Base-by-base conservation (phyloP, 1,139 yeast species). In the Pneumocystis wakefieldiae region DNA sequence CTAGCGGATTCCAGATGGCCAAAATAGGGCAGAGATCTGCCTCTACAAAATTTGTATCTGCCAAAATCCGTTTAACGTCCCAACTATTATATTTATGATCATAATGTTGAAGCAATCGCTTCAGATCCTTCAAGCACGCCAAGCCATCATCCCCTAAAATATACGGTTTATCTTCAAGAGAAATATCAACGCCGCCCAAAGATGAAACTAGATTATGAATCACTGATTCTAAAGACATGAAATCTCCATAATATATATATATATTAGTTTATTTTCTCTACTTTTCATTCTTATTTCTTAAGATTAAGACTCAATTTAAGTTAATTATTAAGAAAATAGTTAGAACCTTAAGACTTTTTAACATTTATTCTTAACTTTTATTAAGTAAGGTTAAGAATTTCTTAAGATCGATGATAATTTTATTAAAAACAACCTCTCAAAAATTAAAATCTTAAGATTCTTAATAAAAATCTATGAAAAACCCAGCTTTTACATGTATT, bases 61-160 rank as follows among this genome's bases (percentile, higher is more conserved):
- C 87, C 68, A 95, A 86, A 0, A 96, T 96, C 61, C 87, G 77
- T 0, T 96, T 95, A 19, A 91, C 96, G 68, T 86, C 90, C 78
- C 83, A 85, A 36, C 83, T 78, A 62, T 80, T 78, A 66, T 81
- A 80, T 58, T 79, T 78, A 66, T 88, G 95, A 72, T 92, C 98
- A 62, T 88, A 92, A 0, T 86, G 79, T 68, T 83, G 83, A 64
- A 92, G 81, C 96, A 97, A 91, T 68, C 87, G 79, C 72, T 88
- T 89, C 66, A 92, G 75, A 75, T 92, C 98, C 69, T 87, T 86
- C 48, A 92, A 76, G 73, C 97, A 89, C 0, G 91, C 91, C 66
- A 87, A 75, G 1, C 97, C 96, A 71, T 92, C 97, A 68, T 86
- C 91, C 12, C 98, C 98, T 2, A 91, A 78, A 67, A 82, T 83